Evolutionary conservation across 2,329 filamentous ascomycete species (phyloP).

Genomic region (Apiospora sp.): DNA sequence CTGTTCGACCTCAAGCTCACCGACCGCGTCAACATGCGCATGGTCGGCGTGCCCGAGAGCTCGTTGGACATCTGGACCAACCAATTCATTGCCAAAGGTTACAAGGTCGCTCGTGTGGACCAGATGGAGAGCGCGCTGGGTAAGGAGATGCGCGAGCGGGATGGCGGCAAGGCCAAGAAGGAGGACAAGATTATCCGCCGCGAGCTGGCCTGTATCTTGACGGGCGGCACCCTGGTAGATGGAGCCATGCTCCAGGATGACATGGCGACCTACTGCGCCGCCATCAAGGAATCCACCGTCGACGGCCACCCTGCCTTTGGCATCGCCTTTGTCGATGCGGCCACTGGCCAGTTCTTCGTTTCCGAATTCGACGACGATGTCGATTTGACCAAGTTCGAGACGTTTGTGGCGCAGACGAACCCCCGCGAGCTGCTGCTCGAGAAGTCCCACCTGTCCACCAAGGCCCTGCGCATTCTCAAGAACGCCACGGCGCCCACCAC

Average conservation of each 20-base stretch:
- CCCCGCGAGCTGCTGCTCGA: conserved; percentile 91
- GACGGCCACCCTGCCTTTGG: conserved; percentile 86
- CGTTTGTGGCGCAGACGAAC: conserved; percentile 89
- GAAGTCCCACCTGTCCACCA: conserved; percentile 85
- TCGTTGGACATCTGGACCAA: conserved; percentile 98
- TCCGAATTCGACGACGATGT: conserved; percentile 91
- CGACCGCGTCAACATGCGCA: conserved; percentile 98
- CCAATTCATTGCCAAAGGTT: conserved; percentile 97
- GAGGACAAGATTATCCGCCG: conserved; percentile 93
- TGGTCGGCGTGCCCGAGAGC: conserved; percentile 97
- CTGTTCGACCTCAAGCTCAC: conserved; percentile 98
- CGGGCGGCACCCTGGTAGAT: conserved; percentile 91
- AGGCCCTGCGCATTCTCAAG: conserved; percentile 90
- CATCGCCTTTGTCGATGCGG: conserved; percentile 92
- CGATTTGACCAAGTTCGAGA: conserved; percentile 96
- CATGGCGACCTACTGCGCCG: conserved; percentile 95
- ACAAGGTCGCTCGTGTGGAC: conserved; percentile 95
- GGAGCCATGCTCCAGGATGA: conserved; percentile 97
- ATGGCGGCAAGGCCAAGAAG: conserved; percentile 70
- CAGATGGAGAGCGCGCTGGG: conserved; percentile 95
- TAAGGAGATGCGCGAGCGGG: conserved; percentile 98
- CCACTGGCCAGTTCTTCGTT: conserved; percentile 94
- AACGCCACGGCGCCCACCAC: conserved; percentile 94
- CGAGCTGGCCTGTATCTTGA: conserved; percentile 90
- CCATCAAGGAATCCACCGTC: conserved; percentile 83